phyloP scores from a whole-genome alignment of 345 rosid species.

The Erysimum cheiranthoides region DNA sequence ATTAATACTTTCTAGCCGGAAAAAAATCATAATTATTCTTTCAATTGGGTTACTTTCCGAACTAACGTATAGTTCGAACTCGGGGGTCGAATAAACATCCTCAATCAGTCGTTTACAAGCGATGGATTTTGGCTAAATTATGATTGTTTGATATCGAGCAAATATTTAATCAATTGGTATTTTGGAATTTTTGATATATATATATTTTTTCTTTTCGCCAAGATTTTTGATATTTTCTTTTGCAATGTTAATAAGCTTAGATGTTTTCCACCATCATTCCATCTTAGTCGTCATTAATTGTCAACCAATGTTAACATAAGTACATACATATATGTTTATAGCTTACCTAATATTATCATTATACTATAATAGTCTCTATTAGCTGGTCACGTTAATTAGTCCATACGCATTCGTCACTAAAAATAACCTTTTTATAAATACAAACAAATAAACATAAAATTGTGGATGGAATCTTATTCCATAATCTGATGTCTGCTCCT shows the following conservation, averaged over 20 bases:
- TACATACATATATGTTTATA: conserved; percentile 1
- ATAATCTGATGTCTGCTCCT: conserved; percentile 37
- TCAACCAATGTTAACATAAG: conserved; percentile 30
- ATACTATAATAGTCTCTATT: conserved; percentile 31
- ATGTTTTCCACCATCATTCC: conserved; percentile 16
- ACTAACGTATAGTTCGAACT: conserved; percentile 16
- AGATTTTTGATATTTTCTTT: conserved; percentile 1
- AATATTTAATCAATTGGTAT: background rate
- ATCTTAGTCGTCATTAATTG: conserved; percentile 16
- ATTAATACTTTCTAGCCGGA: background rate
- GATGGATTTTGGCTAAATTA: background rate
- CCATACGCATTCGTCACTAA: conserved; percentile 34
- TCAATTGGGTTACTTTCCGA: conserved; percentile 3
- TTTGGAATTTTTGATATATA: conserved; percentile 1
- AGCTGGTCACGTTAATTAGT: conserved; percentile 42
- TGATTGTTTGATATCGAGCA: conserved; percentile 6
- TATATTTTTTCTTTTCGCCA: no score
- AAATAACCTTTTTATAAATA: conserved; percentile 6
- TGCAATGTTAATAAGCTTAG: conserved; percentile 6
- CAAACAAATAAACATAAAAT: conserved; percentile 34
- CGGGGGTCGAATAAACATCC: background rate
- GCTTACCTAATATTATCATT: conserved; percentile 42
- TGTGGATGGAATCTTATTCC: conserved; percentile 34
- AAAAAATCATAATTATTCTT: background rate
- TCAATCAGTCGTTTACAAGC: background rate